These are phyloP conservation scores for Chlamydomonas urium DNA, from an alignment of 139 green algal species.

Conservation along the genomic window DNA sequence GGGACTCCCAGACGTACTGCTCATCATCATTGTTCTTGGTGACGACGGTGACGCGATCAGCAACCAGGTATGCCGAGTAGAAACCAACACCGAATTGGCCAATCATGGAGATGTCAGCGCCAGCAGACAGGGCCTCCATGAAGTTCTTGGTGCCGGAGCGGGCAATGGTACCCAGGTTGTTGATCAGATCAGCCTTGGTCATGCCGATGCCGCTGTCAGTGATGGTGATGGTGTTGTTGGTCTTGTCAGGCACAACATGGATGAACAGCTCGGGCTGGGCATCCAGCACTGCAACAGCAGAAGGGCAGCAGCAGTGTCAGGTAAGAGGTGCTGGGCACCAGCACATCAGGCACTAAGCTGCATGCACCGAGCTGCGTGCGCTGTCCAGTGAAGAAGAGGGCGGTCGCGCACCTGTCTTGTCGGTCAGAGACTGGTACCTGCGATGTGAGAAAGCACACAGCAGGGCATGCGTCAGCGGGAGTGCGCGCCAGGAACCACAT, in stretches of 20 bases:
- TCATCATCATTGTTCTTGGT: constrained; percentile 99
- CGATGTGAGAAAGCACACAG: background rate
- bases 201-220: constrained; percentile 95
- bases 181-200: constrained; percentile 97
- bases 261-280: constrained; percentile 93
- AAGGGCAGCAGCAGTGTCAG: background rate
- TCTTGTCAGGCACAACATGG: constrained; percentile 95
- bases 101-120: constrained; percentile 99
- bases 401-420: constrained; percentile 42
- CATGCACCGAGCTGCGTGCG: background rate
- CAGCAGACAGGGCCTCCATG: constrained; percentile 98
- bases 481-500: too few relatives aligned
- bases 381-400: background rate
- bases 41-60: constrained; percentile 80
- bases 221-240: constrained; percentile 93
- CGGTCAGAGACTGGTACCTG: constrained; percentile 90
- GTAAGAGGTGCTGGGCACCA: constrained; percentile 3
- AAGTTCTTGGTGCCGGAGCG: constrained; percentile 97
- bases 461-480: too few relatives aligned
- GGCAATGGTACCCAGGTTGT: constrained; percentile 99
- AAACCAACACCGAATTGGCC: constrained; percentile 99
- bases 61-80: constrained; percentile 99
- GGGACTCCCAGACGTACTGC: constrained; percentile 97
- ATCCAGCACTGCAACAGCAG: constrained; percentile 77
- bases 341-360: background rate